Percentiles rank a stretch among this genome's conserved stretches.
phyloP scores from a whole-genome alignment of 2,329 filamentous ascomycete species.

The Aspergillus flavus region DNA sequence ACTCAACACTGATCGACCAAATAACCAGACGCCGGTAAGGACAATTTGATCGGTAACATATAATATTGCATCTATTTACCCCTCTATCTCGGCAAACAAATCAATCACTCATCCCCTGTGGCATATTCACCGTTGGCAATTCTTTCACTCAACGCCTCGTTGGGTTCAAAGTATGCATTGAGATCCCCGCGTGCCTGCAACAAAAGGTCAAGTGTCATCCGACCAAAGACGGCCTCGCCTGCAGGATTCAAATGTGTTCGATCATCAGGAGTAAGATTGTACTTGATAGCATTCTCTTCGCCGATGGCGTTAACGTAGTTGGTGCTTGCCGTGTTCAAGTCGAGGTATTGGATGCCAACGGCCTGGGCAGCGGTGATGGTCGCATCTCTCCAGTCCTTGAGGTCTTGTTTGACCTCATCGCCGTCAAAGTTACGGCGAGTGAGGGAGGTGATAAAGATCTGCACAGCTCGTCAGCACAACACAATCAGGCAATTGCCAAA shows the following conservation, averaged over 20 bases:
- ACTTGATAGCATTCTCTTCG: slow-evolving; percentile 11
- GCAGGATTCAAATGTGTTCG: slow-evolving; percentile 15
- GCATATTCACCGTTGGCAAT: slow-evolving; percentile 14
- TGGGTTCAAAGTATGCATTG: slow-evolving; percentile 8
- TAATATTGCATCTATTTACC: no score
- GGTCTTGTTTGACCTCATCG: slow-evolving; percentile 3
- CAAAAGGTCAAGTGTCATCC: slow-evolving; percentile 15
- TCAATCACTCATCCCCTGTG: slow-evolving; percentile 2
- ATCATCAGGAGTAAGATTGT: slow-evolving; percentile 13
- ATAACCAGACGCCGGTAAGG: no score
- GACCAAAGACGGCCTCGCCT: slow-evolving; percentile 15
- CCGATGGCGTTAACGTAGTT: slow-evolving; percentile 16
- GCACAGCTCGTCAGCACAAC: no score
- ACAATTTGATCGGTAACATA: no score
- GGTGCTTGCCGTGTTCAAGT: slow-evolving; percentile 14
- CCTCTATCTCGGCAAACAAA: background rate
- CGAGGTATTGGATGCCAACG: slow-evolving; percentile 10
- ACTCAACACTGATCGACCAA: no score
- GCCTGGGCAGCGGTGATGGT: slow-evolving; percentile 15
- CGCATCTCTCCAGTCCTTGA: slow-evolving; percentile 8
- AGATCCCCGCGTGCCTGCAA: slow-evolving; percentile 8
- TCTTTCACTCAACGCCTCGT: slow-evolving; percentile 13
- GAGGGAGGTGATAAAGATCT: slow-evolving; percentile 17
- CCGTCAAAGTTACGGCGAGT: slow-evolving; percentile 9
- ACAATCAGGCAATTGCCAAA: background rate